Conservation (phyloP, 345 rosid genomes). For the Pistacia atlantica region DNA sequence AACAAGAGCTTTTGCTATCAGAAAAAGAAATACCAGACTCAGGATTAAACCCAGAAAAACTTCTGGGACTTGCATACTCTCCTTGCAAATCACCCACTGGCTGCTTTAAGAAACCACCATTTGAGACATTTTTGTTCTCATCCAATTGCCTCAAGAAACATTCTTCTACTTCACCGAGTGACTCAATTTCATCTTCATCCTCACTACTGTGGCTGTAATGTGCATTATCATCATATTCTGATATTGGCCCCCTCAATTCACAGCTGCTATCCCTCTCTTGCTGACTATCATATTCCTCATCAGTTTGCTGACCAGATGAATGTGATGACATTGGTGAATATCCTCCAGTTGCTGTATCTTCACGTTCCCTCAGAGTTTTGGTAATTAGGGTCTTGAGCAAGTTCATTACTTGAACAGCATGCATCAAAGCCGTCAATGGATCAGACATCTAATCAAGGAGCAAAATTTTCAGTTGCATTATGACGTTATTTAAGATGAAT, state of each 20-base stretch:
- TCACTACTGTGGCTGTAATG: conserved; percentile 36
- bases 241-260: conserved; percentile 56
- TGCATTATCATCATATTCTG: conserved; percentile 51
- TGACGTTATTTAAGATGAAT: background rate
- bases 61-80: conserved; percentile 31
- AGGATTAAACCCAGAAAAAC: conserved; percentile 32
- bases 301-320: conserved; percentile 57
- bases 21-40: conserved; percentile 45
- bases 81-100: conserved; percentile 15
- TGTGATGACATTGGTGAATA: conserved; percentile 69
- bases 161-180: conserved; percentile 64
- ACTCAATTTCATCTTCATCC: conserved; percentile 53
- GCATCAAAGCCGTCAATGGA: conserved; percentile 94
- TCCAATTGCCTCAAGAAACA: conserved; percentile 66
- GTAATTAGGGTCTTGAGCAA: conserved; percentile 82
- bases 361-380: conserved; percentile 63
- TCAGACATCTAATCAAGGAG: conserved; percentile 69
- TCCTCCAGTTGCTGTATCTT: conserved; percentile 61
- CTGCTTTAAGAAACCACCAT: conserved; percentile 20
- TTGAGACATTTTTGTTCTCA: conserved; percentile 18
- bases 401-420: conserved; percentile 98
- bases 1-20: conserved; percentile 42
- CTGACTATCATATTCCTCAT: conserved; percentile 66
- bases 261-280: conserved; percentile 82
- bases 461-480: background rate